phyloP scores from a whole-genome alignment of 1,284 basidiomycete species.

The Thelephora terrestris region DNA sequence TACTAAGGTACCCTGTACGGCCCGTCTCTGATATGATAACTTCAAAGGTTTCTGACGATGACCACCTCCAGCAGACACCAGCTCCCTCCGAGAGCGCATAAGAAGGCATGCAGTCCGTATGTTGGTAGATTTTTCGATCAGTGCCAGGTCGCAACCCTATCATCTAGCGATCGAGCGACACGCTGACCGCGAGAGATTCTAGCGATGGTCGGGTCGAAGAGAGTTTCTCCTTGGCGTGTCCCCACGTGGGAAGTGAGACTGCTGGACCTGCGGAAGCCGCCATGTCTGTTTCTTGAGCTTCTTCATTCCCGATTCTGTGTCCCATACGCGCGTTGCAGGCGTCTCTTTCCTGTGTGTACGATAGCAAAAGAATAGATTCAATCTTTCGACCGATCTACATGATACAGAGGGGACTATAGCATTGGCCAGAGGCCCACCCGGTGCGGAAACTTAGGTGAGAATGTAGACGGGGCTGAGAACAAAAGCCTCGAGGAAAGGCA shows the following conservation, averaged over 20 bases:
- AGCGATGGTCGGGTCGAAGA: conserved; percentile 18
- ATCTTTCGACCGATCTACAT: not conserved
- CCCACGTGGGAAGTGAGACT: conserved; percentile 9
- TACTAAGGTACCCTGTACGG: not conserved
- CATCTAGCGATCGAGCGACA: not conserved
- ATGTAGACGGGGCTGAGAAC: conserved; percentile 13
- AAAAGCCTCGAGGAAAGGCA: conserved; percentile 9
- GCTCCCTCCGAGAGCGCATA: conserved; percentile 6
- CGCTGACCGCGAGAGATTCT: not conserved
- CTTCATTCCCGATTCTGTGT: conserved; percentile 5
- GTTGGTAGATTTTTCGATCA: conserved; percentile 13
- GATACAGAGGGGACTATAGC: conserved; percentile 14
- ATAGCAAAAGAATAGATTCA: not conserved
- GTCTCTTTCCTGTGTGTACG: conserved; percentile 3
- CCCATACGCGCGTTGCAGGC: conserved; percentile 10
- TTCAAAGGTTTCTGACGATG: conserved; percentile 31
- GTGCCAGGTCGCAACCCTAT: conserved; percentile 16
- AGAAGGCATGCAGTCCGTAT: conserved; percentile 3
- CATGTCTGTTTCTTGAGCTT: not conserved
- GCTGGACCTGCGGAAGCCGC: no score
- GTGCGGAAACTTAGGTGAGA: conserved; percentile 11
- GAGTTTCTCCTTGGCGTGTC: conserved; percentile 18
- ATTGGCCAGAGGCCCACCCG: conserved; percentile 17
- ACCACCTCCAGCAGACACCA: no score
- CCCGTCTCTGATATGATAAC: no score